These are phyloP conservation scores for Solanum pimpinellifolium DNA, from an alignment of 257 asterid species.

Conservation along the genomic window DNA sequence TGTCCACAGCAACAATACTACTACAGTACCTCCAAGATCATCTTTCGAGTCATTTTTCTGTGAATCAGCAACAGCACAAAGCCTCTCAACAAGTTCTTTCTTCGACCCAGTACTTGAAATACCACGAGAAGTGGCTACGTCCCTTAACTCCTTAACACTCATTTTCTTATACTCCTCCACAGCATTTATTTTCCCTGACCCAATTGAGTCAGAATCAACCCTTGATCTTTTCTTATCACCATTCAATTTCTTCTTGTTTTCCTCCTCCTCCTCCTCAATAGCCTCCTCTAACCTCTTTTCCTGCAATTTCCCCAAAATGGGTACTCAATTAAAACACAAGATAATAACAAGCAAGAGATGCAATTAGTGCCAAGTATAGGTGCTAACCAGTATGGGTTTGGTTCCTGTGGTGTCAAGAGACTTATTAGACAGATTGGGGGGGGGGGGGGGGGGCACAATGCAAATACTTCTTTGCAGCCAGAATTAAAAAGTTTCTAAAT, in stretches of 20 bases:
- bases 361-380: neutral
- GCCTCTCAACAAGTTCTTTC: slow-evolving; percentile 62
- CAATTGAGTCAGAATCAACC: slow-evolving; percentile 25
- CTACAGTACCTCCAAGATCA: slow-evolving; percentile 21
- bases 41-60: neutral
- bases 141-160: slow-evolving; percentile 63
- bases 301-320: slow-evolving; percentile 14
- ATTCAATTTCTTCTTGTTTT: slow-evolving; percentile 10
- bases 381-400: slow-evolving; percentile 43
- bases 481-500: neutral
- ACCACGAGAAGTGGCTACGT: slow-evolving; percentile 45
- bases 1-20: neutral
- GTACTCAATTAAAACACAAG: neutral
- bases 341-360: neutral
- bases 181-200: slow-evolving; percentile 27
- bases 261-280: slow-evolving; percentile 13
- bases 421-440: neutral
- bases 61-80: slow-evolving; percentile 18
- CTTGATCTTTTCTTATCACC: slow-evolving; percentile 39
- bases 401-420: slow-evolving; percentile 68
- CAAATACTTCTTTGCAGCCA: neutral
- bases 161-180: slow-evolving; percentile 37
- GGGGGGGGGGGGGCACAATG: neutral
- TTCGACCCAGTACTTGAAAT: slow-evolving; percentile 47
- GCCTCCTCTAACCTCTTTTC: slow-evolving; percentile 65